Percentiles rank a stretch among this genome's conserved stretches.
These are phyloP conservation scores for Neurospora sp. DNA, from an alignment of 495 filamentous ascomycete species.

Conservation along the genomic window DNA sequence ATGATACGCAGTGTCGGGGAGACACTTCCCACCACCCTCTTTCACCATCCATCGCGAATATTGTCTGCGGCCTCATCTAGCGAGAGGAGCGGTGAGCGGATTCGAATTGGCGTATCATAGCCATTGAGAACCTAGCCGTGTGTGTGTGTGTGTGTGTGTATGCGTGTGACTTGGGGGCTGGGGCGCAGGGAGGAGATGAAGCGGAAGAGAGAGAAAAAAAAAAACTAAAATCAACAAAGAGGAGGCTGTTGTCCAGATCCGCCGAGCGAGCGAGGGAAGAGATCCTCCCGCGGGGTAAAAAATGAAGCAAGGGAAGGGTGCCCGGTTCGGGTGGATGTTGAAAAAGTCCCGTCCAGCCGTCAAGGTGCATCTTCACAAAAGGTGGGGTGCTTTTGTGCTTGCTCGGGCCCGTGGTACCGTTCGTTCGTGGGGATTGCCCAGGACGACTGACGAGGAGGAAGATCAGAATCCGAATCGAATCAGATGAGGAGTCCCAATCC, in stretches of 20 bases:
- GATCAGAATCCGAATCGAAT: background rate
- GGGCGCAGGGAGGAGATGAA: background rate
- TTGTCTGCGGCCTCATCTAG: background rate
- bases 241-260: background rate
- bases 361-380: background rate
- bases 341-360: background rate
- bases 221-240: background rate
- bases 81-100: background rate
- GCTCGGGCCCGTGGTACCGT: background rate
- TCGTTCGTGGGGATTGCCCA: background rate
- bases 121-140: background rate
- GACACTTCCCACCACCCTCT: background rate
- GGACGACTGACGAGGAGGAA: background rate
- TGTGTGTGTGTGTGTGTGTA: background rate
- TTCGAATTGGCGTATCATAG: background rate
- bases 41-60: background rate
- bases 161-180: background rate
- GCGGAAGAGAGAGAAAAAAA: background rate
- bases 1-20: background rate
- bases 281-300: background rate
- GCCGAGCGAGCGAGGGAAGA: background rate
- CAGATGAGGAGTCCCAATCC: background rate
- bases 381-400: background rate
- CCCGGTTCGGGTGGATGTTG: background rate
- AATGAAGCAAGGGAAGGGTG: background rate